Percentiles rank a stretch among this genome's conserved stretches.
These are phyloP conservation scores for Carex sylvatica DNA, from an alignment of 202 grass and related monocot species.

Conservation along the genomic window DNA sequence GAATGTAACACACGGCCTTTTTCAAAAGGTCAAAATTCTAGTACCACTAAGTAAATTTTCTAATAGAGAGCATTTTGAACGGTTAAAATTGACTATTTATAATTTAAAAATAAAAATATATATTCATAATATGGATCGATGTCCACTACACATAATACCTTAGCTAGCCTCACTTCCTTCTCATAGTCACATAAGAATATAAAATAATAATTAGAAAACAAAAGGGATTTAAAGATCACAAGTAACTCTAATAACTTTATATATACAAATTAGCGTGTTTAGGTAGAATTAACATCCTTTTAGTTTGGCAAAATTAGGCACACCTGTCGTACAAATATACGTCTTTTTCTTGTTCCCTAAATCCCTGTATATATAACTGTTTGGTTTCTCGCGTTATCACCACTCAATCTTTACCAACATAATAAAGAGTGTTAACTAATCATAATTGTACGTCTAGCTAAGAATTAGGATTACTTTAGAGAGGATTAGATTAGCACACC, in stretches of 20 bases:
- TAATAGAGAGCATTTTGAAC: too few relatives aligned
- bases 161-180: background rate
- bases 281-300: background rate
- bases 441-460: too few relatives aligned
- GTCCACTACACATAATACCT: too few relatives aligned
- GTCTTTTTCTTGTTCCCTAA: background rate
- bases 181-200: background rate
- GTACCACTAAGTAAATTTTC: too few relatives aligned
- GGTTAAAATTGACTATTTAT: too few relatives aligned
- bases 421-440: background rate
- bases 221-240: background rate
- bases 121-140: too few relatives aligned
- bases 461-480: background rate
- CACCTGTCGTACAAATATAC: background rate
- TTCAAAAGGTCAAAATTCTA: too few relatives aligned
- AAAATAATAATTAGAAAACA: background rate
- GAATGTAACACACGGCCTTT: too few relatives aligned
- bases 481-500: too few relatives aligned
- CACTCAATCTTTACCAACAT: background rate
- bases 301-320: constrained; percentile 34
- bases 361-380: background rate
- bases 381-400: background rate
- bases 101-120: too few relatives aligned
- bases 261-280: constrained; percentile 1
- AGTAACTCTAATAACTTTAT: background rate